A percentile compares a stretch with the other conserved stretches of the same genome.
These are phyloP conservation scores for Lichtheimia corymbifera DNA, from an alignment of 371 early-diverging fungal species.

Conservation along the genomic window DNA sequence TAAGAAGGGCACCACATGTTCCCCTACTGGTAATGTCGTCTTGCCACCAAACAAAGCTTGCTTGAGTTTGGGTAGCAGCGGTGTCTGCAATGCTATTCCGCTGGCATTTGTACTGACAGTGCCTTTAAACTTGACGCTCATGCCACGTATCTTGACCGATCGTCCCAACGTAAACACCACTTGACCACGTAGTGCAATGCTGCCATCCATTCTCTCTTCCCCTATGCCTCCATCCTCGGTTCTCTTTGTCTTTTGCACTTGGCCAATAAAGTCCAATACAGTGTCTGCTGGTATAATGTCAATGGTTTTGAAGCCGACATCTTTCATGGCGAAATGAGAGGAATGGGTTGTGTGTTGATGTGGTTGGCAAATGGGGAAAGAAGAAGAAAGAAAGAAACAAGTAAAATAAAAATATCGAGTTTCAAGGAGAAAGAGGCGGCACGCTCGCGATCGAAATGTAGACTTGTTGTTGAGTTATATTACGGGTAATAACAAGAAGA, in stretches of 20 bases:
- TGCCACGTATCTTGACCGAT: constrained; percentile 22
- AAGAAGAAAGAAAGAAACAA: too few relatives aligned
- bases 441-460: too few relatives aligned
- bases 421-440: too few relatives aligned
- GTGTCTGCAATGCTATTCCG: constrained; percentile 7
- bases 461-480: too few relatives aligned
- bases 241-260: background rate
- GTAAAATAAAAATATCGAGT: too few relatives aligned
- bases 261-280: constrained; percentile 22
- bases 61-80: constrained; percentile 27
- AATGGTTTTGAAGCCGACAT: constrained; percentile 22
- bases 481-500: too few relatives aligned
- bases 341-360: background rate
- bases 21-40: constrained; percentile 22
- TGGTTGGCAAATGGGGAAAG: too few relatives aligned
- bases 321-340: constrained; percentile 19
- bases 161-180: constrained; percentile 18
- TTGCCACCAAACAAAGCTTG: constrained; percentile 16
- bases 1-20: constrained; percentile 24
- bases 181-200: constrained; percentile 19
- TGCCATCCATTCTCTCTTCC: constrained; percentile 10
- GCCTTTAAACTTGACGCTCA: constrained; percentile 30
- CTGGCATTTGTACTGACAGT: background rate
- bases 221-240: background rate
- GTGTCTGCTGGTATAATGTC: constrained; percentile 21